phyloP scores from a whole-genome alignment of 1,284 basidiomycete species.

The Calocybe gambosa region DNA sequence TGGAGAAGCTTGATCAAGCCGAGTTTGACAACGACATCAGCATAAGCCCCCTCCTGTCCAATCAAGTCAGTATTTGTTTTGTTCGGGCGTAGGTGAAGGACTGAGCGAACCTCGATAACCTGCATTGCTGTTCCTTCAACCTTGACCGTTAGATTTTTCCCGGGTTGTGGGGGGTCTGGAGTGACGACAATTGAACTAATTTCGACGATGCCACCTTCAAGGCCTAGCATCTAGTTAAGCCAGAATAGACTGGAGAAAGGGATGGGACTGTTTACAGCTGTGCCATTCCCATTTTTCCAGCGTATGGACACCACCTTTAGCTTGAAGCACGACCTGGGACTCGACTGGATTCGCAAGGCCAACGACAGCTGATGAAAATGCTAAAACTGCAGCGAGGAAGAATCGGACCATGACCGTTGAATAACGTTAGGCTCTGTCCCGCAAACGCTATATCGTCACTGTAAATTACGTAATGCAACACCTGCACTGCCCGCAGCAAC shows the following conservation, averaged over 20 bases:
- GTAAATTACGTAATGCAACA: constrained; percentile 18
- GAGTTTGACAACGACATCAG: constrained; percentile 83
- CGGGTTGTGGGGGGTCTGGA: constrained; percentile 83
- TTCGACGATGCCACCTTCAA: constrained; percentile 40
- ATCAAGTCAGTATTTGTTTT: constrained; percentile 1
- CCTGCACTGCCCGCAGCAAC: constrained; percentile 5
- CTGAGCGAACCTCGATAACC: constrained; percentile 54
- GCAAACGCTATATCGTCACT: constrained; percentile 1
- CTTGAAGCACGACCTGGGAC: constrained; percentile 35
- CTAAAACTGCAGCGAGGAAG: constrained; percentile 28
- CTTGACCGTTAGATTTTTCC: constrained; percentile 75
- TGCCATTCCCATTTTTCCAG: constrained; percentile 46
- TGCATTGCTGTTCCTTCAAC: constrained; percentile 59
- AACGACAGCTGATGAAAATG: constrained; percentile 27
- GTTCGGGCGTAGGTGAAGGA: not conserved
- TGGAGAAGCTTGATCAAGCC: constrained; percentile 80
- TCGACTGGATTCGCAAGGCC: constrained; percentile 28
- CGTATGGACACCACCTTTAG: constrained; percentile 28
- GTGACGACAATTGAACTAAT: constrained; percentile 62
- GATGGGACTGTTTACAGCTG: constrained; percentile 41
- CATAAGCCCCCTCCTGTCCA: constrained; percentile 81
- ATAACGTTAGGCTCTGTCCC: not conserved
- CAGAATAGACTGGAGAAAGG: not conserved
- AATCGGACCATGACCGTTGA: constrained; percentile 26
- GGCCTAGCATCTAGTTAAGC: constrained; percentile 31